Conservation (phyloP, 805 yeast species). For the Scheffersomyces stipitis region DNA sequence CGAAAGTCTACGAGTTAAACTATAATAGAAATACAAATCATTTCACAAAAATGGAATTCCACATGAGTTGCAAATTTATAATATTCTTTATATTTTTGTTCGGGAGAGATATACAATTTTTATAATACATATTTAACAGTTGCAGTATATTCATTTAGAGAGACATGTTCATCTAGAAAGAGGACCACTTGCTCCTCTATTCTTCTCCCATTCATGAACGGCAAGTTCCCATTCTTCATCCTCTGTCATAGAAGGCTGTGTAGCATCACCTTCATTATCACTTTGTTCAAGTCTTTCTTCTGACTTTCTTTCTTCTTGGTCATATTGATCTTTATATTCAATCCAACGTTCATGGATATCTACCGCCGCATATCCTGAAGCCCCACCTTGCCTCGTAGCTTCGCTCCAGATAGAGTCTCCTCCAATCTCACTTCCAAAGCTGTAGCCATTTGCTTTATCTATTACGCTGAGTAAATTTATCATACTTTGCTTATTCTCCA, state of each 20-base stretch:
- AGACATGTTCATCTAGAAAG: slow-evolving; percentile 65
- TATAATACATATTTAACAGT: no score
- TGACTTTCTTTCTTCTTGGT: slow-evolving; percentile 44
- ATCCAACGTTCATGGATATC: slow-evolving; percentile 97
- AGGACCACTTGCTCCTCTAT: slow-evolving; percentile 33
- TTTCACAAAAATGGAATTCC: no score
- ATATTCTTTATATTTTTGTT: no score
- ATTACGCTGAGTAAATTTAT: slow-evolving; percentile 71
- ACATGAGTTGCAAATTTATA: no score
- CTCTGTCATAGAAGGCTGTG: slow-evolving; percentile 46
- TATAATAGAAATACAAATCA: no score
- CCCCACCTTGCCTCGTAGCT: slow-evolving; percentile 78
- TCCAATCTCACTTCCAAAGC: slow-evolving; percentile 92
- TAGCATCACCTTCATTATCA: slow-evolving; percentile 30
- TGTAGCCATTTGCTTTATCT: slow-evolving; percentile 92
- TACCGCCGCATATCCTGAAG: slow-evolving; percentile 45
- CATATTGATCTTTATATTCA: slow-evolving; percentile 77
- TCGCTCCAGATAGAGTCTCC: slow-evolving; percentile 99
- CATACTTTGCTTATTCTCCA: slow-evolving; percentile 92
- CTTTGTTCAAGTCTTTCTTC: slow-evolving; percentile 42
- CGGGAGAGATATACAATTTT: no score
- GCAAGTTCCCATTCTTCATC: slow-evolving; percentile 71
- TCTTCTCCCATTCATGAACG: slow-evolving; percentile 27
- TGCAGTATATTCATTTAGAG: no score
- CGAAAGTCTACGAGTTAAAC: no score